Evolutionary conservation across 495 filamentous ascomycete genomes (phyloP), one percentile per base, ranked within the genome.

Genomic region (Penicillium alfredii): DNA sequence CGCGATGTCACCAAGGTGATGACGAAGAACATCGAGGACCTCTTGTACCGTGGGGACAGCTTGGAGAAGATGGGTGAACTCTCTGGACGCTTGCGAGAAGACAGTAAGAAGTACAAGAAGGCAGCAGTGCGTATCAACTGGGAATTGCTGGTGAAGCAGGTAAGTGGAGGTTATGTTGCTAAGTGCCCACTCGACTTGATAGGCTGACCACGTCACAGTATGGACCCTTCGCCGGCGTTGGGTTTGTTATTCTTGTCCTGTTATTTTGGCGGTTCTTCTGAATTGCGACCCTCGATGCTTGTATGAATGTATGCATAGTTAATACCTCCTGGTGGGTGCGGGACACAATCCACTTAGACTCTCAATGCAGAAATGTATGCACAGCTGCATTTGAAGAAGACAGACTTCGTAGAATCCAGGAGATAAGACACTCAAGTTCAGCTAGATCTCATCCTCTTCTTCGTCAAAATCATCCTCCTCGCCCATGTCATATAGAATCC

Each of bases 21-120:
- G 92, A 97, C 92, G 20, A 99, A 97, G 76, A 99, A 99, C 60
- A 99, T 99, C 53, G 92, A 99, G 68, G 92, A 99, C 59, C 63
- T 99, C 55, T 61, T 99, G 39, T 99, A 99, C 55, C 73, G 92
- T 35, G 92, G 92, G 6, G 92, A 97, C 55, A 92, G 82, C 53
- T 64, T 99, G 44, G 93, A 99, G 66, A 74, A 86, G 36, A 99
- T 99, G 92, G 93, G 92, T 17, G 92, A 97, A 64, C 77, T 97
- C 64, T 92, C 84, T 31, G 78, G 77, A 25, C 64, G 88, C 41
- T 55, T 99, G 58, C 72, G 84, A 28, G 92, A 99, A 51, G 92
- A 99, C 58, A 90, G 84, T 55, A 83, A 79, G 63, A 95, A 94
- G 60, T 99, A 99, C 64, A 77, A 79, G 51, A 79, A 80, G 56